These are phyloP conservation scores for Phytophthora idaei DNA, from an alignment of 352 stramenopile species.

Conservation along the genomic window DNA sequence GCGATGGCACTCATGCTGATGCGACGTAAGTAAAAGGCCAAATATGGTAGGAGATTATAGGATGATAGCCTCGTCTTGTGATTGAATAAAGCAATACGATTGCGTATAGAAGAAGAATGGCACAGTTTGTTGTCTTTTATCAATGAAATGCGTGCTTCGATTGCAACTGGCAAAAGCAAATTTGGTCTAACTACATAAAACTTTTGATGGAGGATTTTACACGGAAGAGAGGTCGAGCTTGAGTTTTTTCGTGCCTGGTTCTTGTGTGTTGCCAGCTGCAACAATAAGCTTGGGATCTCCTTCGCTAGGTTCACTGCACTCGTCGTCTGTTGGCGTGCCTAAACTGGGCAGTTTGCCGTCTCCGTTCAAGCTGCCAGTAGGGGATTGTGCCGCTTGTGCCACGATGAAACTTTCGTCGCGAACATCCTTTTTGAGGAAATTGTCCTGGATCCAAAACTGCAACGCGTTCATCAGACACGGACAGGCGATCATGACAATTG, in stretches of 20 bases:
- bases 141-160: constrained; percentile 8
- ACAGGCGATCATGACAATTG: constrained; percentile 89
- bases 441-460: constrained; percentile 92
- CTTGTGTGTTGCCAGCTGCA: constrained; percentile 19
- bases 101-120: constrained; percentile 22
- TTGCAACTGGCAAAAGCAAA: constrained; percentile 9
- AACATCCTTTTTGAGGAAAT: constrained; percentile 89
- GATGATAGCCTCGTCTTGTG: constrained; percentile 5
- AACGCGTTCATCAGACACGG: constrained; percentile 89
- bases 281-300: constrained; percentile 30
- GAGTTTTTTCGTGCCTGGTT: constrained; percentile 24
- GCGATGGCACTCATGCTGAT: constrained; percentile 62
- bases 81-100: constrained; percentile 31
- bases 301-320: constrained; percentile 31
- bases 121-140: constrained; percentile 10
- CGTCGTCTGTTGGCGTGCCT: constrained; percentile 41
- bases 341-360: constrained; percentile 37
- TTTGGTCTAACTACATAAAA: constrained; percentile 17
- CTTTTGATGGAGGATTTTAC: not conserved
- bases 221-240: constrained; percentile 33
- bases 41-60: constrained; percentile 19
- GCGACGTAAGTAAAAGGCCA: constrained; percentile 54
- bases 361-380: constrained; percentile 23
- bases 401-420: constrained; percentile 63
- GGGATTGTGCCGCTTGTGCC: constrained; percentile 39